Base-by-base conservation (phyloP, 1,139 yeast genomes). In the Yamadazyma aaseri region DNA sequence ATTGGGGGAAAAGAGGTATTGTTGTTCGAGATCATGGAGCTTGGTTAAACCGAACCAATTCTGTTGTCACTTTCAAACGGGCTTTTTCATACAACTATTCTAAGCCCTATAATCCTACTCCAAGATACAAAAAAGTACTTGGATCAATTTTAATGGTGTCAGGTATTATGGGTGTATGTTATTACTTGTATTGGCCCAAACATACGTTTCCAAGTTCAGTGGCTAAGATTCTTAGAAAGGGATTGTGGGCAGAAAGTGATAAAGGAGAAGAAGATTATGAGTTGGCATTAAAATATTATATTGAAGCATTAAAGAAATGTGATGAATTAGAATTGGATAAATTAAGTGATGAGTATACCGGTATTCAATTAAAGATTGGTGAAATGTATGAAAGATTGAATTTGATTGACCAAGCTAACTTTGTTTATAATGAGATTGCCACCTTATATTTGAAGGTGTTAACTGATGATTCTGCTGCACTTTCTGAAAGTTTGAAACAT, bases 191-290 rank as follows among this genome's bases (percentile, higher is more conserved):
- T 55, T 79, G 84, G 82, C 86, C 86, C 9, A 76, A 74, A 40
- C 77, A 72, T 49, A 63, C 72, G 4, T 70, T 69, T 35, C 74
- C 80, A 20, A 39, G 63, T 42, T 50, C 61, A 33, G 95, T 89
- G 9, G 95, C 96, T 15, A 70, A 66, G 32, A 68, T 75, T 24
- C 63, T 89, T 44, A 68, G 95, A 28, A 76, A 79, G 49, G 97
- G 86, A 0, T 62, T 90, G 6, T 79, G 92, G 84, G 92, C 94
- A 2, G 97, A 90, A 56, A 73, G 84, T 34, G 85, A 81, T 28
- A 75, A 73, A 34, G 86, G 84, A 14, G 81, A 76, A 31, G 71
- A 77, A 37, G 79, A 76, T 46, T 80, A 73, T 53, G 70, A 74
- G 40, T 64, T 77, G 39, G 96, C 97, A 0, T 63, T 87, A 41